Conservation (phyloP, 805 yeast species). For the Lachancea thermotolerans region DNA sequence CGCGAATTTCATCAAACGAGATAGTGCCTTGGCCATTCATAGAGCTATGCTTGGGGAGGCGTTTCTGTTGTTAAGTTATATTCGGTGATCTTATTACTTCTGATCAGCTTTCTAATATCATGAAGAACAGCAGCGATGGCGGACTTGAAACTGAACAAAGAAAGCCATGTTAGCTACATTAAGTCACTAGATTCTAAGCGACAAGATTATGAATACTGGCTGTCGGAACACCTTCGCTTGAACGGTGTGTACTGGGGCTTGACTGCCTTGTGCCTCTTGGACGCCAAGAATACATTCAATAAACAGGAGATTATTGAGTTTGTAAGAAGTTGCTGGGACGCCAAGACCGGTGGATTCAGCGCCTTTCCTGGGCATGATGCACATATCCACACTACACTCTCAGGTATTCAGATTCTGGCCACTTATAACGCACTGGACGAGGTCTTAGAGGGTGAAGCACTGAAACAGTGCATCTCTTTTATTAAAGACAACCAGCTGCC, state of each 20-base stretch:
- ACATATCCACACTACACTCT: conserved; percentile 75
- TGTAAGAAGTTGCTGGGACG: conserved; percentile 60
- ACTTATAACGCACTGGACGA: conserved; percentile 55
- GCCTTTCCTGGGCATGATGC: conserved; percentile 87
- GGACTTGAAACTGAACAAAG: conserved; percentile 20
- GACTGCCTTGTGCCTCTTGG: conserved; percentile 60
- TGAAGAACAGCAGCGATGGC: neutral
- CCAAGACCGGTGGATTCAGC: conserved; percentile 70
- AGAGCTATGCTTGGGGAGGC: neutral
- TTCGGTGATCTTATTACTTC: neutral
- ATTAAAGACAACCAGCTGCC: conserved; percentile 32
- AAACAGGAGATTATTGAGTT: conserved; percentile 57
- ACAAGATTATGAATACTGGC: conserved; percentile 72
- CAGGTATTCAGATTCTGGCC: conserved; percentile 75
- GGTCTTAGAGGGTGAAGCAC: conserved; percentile 6
- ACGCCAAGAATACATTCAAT: conserved; percentile 50
- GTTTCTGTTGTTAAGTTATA: neutral
- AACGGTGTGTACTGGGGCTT: conserved; percentile 96
- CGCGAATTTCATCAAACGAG: conserved; percentile 1
- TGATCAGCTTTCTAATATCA: neutral
- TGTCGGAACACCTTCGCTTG: conserved; percentile 81
- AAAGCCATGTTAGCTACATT: conserved; percentile 57
- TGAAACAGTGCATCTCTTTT: conserved; percentile 33
- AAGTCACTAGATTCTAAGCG: conserved; percentile 46
- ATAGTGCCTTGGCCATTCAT: neutral